Conservation (phyloP, 257 asterid species). For the Fraxinus americana region DNA sequence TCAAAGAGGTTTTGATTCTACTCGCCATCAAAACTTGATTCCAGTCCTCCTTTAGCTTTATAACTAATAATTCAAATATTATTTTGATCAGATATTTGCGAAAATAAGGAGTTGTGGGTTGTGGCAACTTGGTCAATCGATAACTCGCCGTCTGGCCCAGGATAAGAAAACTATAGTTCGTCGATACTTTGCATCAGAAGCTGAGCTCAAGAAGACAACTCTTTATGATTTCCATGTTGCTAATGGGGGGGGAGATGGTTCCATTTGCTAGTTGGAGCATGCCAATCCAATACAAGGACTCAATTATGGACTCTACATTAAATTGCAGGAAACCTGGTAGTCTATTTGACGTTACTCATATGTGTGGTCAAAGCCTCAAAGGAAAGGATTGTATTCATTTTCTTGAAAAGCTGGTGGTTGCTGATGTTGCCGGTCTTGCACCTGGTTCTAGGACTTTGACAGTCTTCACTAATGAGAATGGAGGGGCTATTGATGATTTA, state of each 20-base stretch:
- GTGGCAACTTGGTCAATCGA: slow-evolving; percentile 96
- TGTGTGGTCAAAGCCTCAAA: slow-evolving; percentile 96
- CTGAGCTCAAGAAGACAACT: slow-evolving; percentile 89
- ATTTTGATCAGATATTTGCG: slow-evolving; percentile 27
- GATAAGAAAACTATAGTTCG: slow-evolving; percentile 70
- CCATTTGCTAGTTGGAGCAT: slow-evolving; percentile 99
- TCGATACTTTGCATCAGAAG: slow-evolving; percentile 85
- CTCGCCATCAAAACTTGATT: slow-evolving; percentile 1
- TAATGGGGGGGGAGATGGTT: slow-evolving; percentile 97
- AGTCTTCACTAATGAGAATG: slow-evolving; percentile 94
- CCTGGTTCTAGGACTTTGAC: slow-evolving; percentile 86
- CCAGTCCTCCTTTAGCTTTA: slow-evolving; percentile 10
- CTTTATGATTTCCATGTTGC: slow-evolving; percentile 89
- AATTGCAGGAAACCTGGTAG: slow-evolving; percentile 94
- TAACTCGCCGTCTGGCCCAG: slow-evolving; percentile 79
- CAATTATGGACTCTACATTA: slow-evolving; percentile 92
- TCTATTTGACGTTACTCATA: slow-evolving; percentile 91
- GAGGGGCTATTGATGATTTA: slow-evolving; percentile 98
- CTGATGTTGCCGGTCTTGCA: slow-evolving; percentile 91
- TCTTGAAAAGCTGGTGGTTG: slow-evolving; percentile 91
- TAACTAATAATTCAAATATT: not conserved
- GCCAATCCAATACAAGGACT: slow-evolving; percentile 99
- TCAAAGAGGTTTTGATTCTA: not conserved
- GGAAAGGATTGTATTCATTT: slow-evolving; percentile 87
- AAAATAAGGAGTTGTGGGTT: slow-evolving; percentile 91